Conservation (phyloP, 2,329 filamentous ascomycete genomes). For the Fusarium odoratissimum region DNA sequence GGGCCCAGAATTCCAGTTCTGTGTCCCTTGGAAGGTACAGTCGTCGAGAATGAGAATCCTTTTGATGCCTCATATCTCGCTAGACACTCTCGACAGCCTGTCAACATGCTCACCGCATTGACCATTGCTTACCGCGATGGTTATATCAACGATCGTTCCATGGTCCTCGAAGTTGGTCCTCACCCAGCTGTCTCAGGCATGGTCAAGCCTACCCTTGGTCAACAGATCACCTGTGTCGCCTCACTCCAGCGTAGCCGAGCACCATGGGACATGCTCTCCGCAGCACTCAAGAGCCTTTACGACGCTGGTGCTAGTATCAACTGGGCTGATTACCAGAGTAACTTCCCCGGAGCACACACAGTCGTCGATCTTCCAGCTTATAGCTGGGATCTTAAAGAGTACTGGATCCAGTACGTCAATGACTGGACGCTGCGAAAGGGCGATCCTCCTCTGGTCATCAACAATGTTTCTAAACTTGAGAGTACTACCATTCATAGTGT, state of each 20-base stretch:
- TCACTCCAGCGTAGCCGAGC: slow-evolving; percentile 24
- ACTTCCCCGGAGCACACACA: slow-evolving; percentile 24
- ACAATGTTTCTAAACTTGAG: slow-evolving; percentile 12
- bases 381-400: slow-evolving; percentile 78
- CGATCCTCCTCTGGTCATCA: slow-evolving; percentile 38
- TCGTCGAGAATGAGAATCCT: neutral
- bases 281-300: slow-evolving; percentile 21
- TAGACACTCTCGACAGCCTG: slow-evolving; percentile 28
- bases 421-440: slow-evolving; percentile 78
- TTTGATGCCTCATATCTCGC: slow-evolving; percentile 30
- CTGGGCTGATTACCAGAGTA: slow-evolving; percentile 47
- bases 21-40: slow-evolving; percentile 26
- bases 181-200: slow-evolving; percentile 36
- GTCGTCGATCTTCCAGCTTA: slow-evolving; percentile 75
- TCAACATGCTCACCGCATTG: slow-evolving; percentile 31
- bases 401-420: slow-evolving; percentile 73
- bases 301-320: slow-evolving; percentile 22
- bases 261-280: slow-evolving; percentile 19
- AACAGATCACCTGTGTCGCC: slow-evolving; percentile 26
- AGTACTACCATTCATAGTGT: slow-evolving; percentile 35
- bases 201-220: slow-evolving; percentile 29
- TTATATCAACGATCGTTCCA: slow-evolving; percentile 9
- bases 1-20: slow-evolving; percentile 9
- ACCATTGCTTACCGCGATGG: neutral
- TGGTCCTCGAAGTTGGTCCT: slow-evolving; percentile 35